phyloP scores from a whole-genome alignment of 768 basidiomycete species.

The Boletus rufocinnamomeus region DNA sequence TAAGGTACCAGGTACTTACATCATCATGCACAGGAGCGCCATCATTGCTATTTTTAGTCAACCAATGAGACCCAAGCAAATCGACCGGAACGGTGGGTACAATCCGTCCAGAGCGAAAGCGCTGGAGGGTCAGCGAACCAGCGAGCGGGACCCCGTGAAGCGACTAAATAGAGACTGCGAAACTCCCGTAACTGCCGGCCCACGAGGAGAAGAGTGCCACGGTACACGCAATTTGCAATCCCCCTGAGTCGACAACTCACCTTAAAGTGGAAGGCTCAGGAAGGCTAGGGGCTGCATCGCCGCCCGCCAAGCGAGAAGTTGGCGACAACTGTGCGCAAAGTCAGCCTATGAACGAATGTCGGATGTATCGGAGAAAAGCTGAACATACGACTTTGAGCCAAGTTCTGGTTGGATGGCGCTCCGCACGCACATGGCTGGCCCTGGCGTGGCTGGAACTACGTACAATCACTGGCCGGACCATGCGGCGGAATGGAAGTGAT shows the following conservation, averaged over 20 bases:
- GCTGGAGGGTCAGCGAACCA: background rate
- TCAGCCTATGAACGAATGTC: background rate
- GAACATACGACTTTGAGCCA: background rate
- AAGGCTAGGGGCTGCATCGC: background rate
- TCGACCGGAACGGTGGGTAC: background rate
- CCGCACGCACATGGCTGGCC: background rate
- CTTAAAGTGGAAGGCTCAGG: background rate
- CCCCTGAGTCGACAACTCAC: background rate
- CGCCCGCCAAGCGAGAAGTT: background rate
- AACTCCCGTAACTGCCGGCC: background rate
- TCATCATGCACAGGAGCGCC: background rate
- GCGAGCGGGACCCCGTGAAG: background rate
- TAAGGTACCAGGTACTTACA: constrained; percentile 17
- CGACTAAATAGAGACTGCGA: background rate
- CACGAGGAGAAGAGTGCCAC: background rate
- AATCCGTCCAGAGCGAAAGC: background rate
- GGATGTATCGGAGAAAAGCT: constrained; percentile 5
- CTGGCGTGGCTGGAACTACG: constrained; percentile 3
- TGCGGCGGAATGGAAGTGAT: constrained; percentile 3
- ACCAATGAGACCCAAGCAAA: background rate
- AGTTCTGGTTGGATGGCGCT: constrained; percentile 16
- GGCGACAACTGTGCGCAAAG: background rate
- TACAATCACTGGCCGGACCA: background rate
- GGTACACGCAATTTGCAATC: background rate
- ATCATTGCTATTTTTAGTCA: background rate